Evolutionary conservation across 352 stramenopile species (phyloP), one percentile per base, ranked within the genome.

Genomic region (Phytophthora brassicae): DNA sequence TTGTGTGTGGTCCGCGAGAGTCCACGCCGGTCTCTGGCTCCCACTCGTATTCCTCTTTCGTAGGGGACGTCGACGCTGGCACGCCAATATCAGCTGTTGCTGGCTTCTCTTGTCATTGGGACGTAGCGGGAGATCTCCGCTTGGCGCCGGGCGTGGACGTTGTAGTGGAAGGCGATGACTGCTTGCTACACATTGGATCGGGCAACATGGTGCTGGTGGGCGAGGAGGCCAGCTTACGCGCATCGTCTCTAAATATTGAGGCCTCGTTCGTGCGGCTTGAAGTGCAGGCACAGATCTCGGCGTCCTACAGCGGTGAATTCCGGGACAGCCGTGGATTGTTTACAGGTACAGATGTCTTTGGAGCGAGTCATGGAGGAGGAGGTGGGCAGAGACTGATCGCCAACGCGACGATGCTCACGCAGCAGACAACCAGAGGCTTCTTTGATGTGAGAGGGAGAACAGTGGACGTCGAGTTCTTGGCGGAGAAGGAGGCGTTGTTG

Each of bases 261-360:
- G 79, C 82, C 6, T 75, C 79, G 29, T 89, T 84, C 36, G 82
- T 91, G 44, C 82, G 82, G 5, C 13, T 91, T 7, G 82, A 86
- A 41, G 31, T 38, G 14, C 29, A 70, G 31, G 72, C 79, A 8
- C 29, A 60, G 16, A 50, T 91, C 16, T 49, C 60, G 0, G 72
- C 74, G 17, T 60, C 68, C 0, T 88, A 81, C 33, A 74, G 60
- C 29, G 67, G 65, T 17, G 48, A 64, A 13, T 79, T 72, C 14
- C 58, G 64, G n/a, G 56, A 57, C 26, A 31, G 44, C 1, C 22
- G 45, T n/a, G 69, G 79, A 9, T 23, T 80, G 5, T 79, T 75
- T 43, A 61, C 70, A 2, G 79, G 79, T 3, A 74, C 71, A 3
- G 70, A 66, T 13, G 49, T 63, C 13, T 79, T 68, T 48, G 82